Base-by-base conservation (phyloP, 2,329 filamentous ascomycete genomes). In the Ceratocystis destructans region DNA sequence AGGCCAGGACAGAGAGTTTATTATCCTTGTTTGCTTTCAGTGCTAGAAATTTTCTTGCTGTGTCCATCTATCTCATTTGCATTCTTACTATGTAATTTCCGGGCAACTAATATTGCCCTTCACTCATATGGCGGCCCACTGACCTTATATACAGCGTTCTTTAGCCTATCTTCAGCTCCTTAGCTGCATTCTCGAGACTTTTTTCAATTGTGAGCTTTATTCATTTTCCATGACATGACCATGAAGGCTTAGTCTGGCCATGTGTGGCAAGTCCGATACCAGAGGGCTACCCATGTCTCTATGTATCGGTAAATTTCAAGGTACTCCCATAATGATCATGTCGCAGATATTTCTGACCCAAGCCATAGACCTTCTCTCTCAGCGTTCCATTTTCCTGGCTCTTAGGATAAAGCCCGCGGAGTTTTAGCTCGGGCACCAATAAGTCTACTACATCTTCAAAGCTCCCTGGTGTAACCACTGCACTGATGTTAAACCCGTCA, bases 361-460 rank as follows among this genome's bases (percentile, higher is more conserved):
- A 2, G 33, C 63, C 63, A 55, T 55, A 44, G 15, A 57, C 20
- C 20, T 48, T 53, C 6, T 64, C 62, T 64, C 62, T 33, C 6
- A 64, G 20, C 15, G 62, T 57, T 20, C 46, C 62, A 12, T 28
- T 6, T 22, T 41, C n/a, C 5, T 15, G n/a, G 7, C 45, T n/a
- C 17, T 15, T 53, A 6, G 65, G 70, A 85, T 67, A 83, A 3
- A 86, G 70, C 0, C 84, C 84, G 15, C 86, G 75, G 25, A 75
- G 74, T 55, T 78, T 78, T 31, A 89, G 73, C 69, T 87, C 87
- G 0, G 87, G 85, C 0, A 89, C 70, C 2, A 89, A 72, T 8
- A 87, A 75, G 7, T 86, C 80, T 41, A 86, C 81, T 0, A 89
- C 80, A 69, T 89, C 86, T 66, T 85, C 80, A 72, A 88, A 89